Conservation (phyloP, 148 eudicot genomes). For the Silene conica region DNA sequence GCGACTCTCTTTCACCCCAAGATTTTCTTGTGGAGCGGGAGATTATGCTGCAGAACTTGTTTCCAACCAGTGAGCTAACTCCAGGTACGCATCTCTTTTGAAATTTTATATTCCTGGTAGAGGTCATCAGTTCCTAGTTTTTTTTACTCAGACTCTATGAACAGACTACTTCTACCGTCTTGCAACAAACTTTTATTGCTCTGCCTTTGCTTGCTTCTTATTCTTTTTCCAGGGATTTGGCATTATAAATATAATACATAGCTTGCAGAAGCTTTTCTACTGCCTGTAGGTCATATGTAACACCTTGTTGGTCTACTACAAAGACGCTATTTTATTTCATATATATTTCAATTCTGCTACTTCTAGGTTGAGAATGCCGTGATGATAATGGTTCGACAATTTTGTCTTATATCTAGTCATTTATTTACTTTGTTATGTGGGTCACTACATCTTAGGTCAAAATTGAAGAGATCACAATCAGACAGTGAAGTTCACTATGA, state of each 20-base stretch:
- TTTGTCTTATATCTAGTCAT: neutral
- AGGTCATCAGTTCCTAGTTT: neutral
- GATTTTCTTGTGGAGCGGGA: constrained; percentile 89
- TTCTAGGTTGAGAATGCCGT: neutral
- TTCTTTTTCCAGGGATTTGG: too few species aligned
- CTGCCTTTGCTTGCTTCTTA: too few species aligned
- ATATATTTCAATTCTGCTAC: neutral
- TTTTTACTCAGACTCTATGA: neutral
- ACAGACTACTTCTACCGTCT: too few species aligned
- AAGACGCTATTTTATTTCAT: neutral
- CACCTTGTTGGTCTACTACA: neutral
- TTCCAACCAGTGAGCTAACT: constrained; percentile 86
- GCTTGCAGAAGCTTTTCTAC: too few species aligned
- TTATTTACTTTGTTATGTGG: neutral
- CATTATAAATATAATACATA: too few species aligned
- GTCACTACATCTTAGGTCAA: constrained; percentile 10
- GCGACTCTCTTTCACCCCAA: constrained; percentile 77
- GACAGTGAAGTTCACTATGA: constrained; percentile 7
- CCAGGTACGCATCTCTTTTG: constrained; percentile 51
- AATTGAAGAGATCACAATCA: constrained; percentile 20
- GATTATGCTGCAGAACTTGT: constrained; percentile 63
- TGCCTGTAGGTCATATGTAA: neutral
- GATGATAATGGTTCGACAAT: neutral
- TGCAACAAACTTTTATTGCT: too few species aligned
- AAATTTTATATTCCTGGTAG: neutral